These are phyloP conservation scores for Avicennia marina DNA, from an alignment of 257 asterid species.

Conservation along the genomic window DNA sequence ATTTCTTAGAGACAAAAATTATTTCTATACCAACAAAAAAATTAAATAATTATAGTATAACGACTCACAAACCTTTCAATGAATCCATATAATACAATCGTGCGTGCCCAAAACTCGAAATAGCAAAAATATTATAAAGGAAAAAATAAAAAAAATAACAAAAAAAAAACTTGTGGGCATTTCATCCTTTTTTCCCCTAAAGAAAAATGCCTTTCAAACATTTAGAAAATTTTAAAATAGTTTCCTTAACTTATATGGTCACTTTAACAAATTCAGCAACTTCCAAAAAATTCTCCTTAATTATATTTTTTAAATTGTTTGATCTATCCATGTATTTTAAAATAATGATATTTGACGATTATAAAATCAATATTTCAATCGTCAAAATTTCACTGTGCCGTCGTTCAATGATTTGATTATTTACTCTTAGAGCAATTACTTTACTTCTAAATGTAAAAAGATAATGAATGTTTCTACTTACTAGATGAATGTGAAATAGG, in stretches of 20 bases:
- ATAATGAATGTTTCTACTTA: background rate
- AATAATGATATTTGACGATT: no score
- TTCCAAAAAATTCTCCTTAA: background rate
- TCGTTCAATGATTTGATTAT: no score
- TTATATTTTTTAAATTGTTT: background rate
- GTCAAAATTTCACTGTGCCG: no score
- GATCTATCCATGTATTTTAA: no score
- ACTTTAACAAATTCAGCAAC: no score
- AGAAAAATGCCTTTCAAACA: background rate
- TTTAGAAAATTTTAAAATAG: background rate
- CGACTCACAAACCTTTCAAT: background rate
- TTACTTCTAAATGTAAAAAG: no score
- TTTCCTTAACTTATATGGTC: no score
- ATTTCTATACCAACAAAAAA: background rate
- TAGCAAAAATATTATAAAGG: background rate
- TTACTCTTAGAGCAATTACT: no score
- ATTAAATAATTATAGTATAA: background rate
- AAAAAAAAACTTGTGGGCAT: background rate
- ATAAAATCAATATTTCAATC: no score
- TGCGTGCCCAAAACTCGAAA: background rate
- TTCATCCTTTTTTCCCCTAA: no score
- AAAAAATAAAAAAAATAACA: background rate
- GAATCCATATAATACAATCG: background rate
- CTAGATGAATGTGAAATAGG: constrained; percentile 6
- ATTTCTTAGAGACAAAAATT: no score